Evolutionary conservation across 2,329 filamentous ascomycete genomes (phyloP).

Genomic region (Ilyonectria mors-panacis): DNA sequence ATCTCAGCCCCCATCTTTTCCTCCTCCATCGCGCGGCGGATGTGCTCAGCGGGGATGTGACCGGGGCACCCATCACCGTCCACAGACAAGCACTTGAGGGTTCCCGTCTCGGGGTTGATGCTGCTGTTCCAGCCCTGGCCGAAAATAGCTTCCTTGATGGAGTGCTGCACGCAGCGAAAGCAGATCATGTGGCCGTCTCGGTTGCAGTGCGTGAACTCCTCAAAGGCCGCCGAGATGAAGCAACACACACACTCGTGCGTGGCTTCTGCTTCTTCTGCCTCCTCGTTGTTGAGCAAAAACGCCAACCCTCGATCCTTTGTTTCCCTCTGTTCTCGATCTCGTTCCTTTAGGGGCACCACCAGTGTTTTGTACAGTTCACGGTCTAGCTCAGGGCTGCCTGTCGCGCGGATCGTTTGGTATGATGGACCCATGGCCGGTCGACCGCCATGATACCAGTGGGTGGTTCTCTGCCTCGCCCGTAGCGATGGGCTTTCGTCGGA

Average conservation of each 20-base stretch:
- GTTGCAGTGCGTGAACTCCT: slow-evolving; percentile 82
- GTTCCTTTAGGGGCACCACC: slow-evolving; percentile 66
- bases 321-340: slow-evolving; percentile 60
- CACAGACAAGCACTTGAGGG: slow-evolving; percentile 87
- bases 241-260: slow-evolving; percentile 84
- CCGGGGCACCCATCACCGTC: slow-evolving; percentile 79
- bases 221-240: slow-evolving; percentile 79
- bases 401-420: slow-evolving; percentile 75
- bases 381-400: slow-evolving; percentile 76
- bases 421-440: slow-evolving; percentile 68
- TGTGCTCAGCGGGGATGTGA: slow-evolving; percentile 77
- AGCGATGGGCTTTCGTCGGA: slow-evolving; percentile 72
- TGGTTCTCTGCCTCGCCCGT: slow-evolving; percentile 71
- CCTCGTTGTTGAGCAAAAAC: slow-evolving; percentile 67
- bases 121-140: slow-evolving; percentile 92
- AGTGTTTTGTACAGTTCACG: slow-evolving; percentile 73
- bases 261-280: slow-evolving; percentile 70
- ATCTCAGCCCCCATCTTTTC: slow-evolving; percentile 80
- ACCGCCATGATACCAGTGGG: slow-evolving; percentile 74
- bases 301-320: slow-evolving; percentile 69
- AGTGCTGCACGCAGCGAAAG: slow-evolving; percentile 85
- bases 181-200: slow-evolving; percentile 80
- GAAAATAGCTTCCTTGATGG: slow-evolving; percentile 89
- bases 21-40: slow-evolving; percentile 80
- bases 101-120: slow-evolving; percentile 80